These are phyloP conservation scores for Globisporangium paroecandrum DNA, from an alignment of 352 stramenopile genomes.

Conservation along the genomic window DNA sequence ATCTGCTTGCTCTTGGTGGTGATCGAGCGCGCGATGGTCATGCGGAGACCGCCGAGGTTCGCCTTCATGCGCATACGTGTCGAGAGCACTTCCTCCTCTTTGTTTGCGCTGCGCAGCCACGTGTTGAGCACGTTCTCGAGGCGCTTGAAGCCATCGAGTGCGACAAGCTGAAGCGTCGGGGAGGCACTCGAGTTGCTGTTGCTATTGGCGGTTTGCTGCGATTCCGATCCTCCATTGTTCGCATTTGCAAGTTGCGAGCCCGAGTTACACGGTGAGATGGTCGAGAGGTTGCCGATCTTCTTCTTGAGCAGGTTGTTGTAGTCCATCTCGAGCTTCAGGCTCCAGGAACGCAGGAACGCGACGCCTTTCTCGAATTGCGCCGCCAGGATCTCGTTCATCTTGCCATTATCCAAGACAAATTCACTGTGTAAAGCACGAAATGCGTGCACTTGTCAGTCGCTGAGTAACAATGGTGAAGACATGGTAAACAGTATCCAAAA, in stretches of 20 bases:
- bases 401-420: conserved; percentile 38
- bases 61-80: conserved; percentile 12
- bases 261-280: neutral
- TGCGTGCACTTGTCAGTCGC: neutral
- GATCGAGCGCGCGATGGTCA: conserved; percentile 19
- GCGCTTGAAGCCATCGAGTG: conserved; percentile 18
- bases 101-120: conserved; percentile 10
- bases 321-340: conserved; percentile 41
- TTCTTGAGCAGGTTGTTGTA: conserved; percentile 31
- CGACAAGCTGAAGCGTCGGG: conserved; percentile 8
- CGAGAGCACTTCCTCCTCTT: conserved; percentile 13
- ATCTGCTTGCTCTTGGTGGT: conserved; percentile 1
- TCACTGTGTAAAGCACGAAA: conserved; percentile 20
- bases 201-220: neutral
- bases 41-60: conserved; percentile 18
- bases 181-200: neutral
- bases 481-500: neutral
- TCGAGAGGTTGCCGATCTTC: neutral
- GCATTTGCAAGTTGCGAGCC: neutral
- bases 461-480: neutral
- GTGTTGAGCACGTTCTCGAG: conserved; percentile 16
- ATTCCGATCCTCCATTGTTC: neutral
- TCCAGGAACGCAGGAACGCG: conserved; percentile 45
- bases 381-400: conserved; percentile 39
- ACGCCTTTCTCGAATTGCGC: conserved; percentile 49